A percentile compares a stretch with the other conserved stretches of the same genome.
Conservation (phyloP, 225 moss, liverwort and hornwort genomes). For the Antitrichia curtipendula region DNA sequence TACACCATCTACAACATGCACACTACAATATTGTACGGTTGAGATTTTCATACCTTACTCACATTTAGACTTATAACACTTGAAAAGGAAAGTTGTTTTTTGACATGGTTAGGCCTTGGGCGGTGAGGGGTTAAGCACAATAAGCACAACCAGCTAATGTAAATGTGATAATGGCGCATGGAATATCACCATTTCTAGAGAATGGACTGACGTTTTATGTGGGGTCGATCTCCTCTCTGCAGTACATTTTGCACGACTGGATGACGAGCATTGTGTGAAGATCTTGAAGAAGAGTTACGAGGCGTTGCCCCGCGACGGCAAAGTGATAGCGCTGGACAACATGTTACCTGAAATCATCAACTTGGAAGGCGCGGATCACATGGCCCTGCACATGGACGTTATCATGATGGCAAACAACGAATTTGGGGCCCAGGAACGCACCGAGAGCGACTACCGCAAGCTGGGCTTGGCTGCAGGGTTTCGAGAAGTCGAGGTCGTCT, state of each 20-base stretch:
- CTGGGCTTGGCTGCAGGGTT: conserved; percentile 11
- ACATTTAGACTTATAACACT: too few relatives aligned
- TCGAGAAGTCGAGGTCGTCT: background rate
- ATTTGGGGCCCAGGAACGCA: background rate
- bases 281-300: conserved; percentile 9
- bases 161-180: background rate
- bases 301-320: background rate
- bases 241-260: conserved; percentile 21
- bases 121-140: too few relatives aligned
- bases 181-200: background rate
- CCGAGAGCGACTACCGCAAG: background rate
- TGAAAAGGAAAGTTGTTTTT: too few relatives aligned
- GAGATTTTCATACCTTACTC: too few relatives aligned
- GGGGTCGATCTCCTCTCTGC: background rate
- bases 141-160: too few relatives aligned
- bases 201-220: background rate
- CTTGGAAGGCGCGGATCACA: background rate
- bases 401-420: background rate
- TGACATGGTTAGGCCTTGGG: too few relatives aligned
- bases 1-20: too few relatives aligned
- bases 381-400: background rate
- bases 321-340: background rate
- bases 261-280: conserved; percentile 9
- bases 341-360: background rate
- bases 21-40: too few relatives aligned